Evolutionary conservation across 2,329 filamentous ascomycete species (phyloP).

Genomic region (Zarea fungicola): DNA sequence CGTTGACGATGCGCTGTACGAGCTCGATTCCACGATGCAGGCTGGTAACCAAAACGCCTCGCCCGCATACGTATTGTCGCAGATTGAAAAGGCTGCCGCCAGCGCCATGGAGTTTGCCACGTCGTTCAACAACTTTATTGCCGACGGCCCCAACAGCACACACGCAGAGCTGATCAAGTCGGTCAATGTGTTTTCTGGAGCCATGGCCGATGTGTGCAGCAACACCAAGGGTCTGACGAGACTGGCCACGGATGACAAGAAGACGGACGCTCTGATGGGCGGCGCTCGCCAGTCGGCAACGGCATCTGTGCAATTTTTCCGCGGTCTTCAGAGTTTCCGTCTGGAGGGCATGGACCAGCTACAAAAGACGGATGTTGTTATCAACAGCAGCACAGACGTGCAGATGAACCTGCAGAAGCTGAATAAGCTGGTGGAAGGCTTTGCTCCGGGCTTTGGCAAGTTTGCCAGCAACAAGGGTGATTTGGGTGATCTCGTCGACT

Average conservation of each 20-base stretch:
- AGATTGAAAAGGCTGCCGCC: slow-evolving; percentile 93
- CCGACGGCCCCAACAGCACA: slow-evolving; percentile 85
- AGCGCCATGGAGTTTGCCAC: slow-evolving; percentile 97
- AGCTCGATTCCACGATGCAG: slow-evolving; percentile 96
- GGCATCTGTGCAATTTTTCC: slow-evolving; percentile 91
- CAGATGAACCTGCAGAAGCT: slow-evolving; percentile 90
- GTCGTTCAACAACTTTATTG: slow-evolving; percentile 97
- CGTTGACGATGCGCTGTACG: slow-evolving; percentile 94
- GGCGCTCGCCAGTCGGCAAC: slow-evolving; percentile 79
- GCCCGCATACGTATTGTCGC: slow-evolving; percentile 87
- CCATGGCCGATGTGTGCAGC: slow-evolving; percentile 87
- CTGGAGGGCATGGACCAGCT: slow-evolving; percentile 84
- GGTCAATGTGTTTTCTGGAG: slow-evolving; percentile 83
- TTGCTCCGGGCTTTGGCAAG: slow-evolving; percentile 82
- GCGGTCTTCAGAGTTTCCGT: slow-evolving; percentile 86
- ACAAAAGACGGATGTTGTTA: slow-evolving; percentile 94
- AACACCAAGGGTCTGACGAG: slow-evolving; percentile 94
- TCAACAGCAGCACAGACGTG: slow-evolving; percentile 95
- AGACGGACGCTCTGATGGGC: slow-evolving; percentile 77
- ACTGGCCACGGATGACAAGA: slow-evolving; percentile 93
- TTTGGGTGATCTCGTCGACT: slow-evolving; percentile 86
- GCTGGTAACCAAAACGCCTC: slow-evolving; percentile 98
- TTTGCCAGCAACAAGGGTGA: slow-evolving; percentile 76
- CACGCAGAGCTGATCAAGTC: slow-evolving; percentile 91
- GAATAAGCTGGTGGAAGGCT: slow-evolving; percentile 87